Percentiles rank a stretch among this genome's conserved stretches.
These are phyloP conservation scores for Boletellus ananiceps DNA, from an alignment of 768 basidiomycete species.

Conservation along the genomic window DNA sequence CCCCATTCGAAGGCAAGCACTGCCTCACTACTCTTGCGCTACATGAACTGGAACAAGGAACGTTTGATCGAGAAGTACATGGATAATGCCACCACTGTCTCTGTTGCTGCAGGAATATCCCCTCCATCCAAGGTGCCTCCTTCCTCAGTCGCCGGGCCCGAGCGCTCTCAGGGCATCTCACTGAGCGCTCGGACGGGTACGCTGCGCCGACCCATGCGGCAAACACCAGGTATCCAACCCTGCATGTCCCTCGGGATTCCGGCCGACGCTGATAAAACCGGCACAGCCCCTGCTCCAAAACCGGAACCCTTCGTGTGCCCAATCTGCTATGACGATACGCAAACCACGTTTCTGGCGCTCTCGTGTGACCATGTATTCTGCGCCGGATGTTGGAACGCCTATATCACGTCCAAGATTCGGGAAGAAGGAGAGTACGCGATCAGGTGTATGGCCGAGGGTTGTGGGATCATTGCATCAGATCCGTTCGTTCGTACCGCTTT, in stretches of 20 bases:
- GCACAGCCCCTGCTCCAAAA: slow-evolving; percentile 23
- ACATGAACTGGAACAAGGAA: slow-evolving; percentile 94
- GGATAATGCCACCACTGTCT: slow-evolving; percentile 77
- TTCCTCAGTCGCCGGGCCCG: slow-evolving; percentile 28
- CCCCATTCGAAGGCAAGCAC: slow-evolving; percentile 47
- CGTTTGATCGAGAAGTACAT: slow-evolving; percentile 94
- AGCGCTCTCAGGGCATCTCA: slow-evolving; percentile 29
- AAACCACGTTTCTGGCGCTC: slow-evolving; percentile 66
- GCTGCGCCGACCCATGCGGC: slow-evolving; percentile 29
- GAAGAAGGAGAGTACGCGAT: slow-evolving; percentile 73
- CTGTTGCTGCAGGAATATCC: slow-evolving; percentile 70
- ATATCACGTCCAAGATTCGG: slow-evolving; percentile 73
- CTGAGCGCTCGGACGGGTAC: slow-evolving; percentile 22
- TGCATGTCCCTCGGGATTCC: neutral
- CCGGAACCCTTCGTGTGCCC: slow-evolving; percentile 75
- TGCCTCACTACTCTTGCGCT: slow-evolving; percentile 74
- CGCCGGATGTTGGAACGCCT: slow-evolving; percentile 78
- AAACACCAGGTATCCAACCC: slow-evolving; percentile 20
- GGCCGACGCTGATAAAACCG: neutral
- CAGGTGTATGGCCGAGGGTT: slow-evolving; percentile 79
- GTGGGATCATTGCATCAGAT: slow-evolving; percentile 62
- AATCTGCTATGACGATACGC: slow-evolving; percentile 84
- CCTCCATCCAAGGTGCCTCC: slow-evolving; percentile 25
- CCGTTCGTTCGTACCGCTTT: slow-evolving; percentile 56
- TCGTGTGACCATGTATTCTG: slow-evolving; percentile 86